phyloP scores from a whole-genome alignment of 345 rosid genomes.

The Eucalyptus polyanthemos region DNA sequence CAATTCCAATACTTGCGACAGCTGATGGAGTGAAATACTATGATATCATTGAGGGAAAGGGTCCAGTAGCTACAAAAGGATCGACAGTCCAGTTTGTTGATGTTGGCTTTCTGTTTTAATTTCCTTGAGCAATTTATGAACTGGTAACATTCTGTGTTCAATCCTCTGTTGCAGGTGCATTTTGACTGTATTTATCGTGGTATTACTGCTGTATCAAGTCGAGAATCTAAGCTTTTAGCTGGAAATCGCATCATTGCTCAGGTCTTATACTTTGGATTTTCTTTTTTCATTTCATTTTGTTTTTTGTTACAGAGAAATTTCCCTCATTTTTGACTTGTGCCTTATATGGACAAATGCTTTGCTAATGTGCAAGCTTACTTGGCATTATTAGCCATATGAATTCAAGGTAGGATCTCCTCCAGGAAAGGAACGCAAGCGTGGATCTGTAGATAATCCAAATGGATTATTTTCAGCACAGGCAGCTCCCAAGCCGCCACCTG shows the following conservation, averaged over 20 bases:
- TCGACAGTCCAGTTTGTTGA: slow-evolving; percentile 47
- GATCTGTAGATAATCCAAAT: slow-evolving; percentile 81
- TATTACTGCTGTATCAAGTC: slow-evolving; percentile 68
- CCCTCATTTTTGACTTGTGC: background rate
- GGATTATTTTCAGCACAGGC: slow-evolving; percentile 95
- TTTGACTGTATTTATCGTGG: slow-evolving; percentile 71
- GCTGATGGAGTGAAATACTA: slow-evolving; percentile 80
- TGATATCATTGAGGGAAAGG: slow-evolving; percentile 77
- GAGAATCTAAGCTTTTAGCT: slow-evolving; percentile 89
- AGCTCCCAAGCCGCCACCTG: slow-evolving; percentile 91
- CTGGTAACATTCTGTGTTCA: background rate
- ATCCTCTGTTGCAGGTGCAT: slow-evolving; percentile 42
- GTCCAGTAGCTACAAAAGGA: slow-evolving; percentile 62
- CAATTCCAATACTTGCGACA: slow-evolving; percentile 5
- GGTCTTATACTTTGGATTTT: slow-evolving; percentile 15
- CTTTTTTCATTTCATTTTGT: background rate
- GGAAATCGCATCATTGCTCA: slow-evolving; percentile 89
- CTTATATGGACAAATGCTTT: background rate
- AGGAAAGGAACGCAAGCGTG: slow-evolving; percentile 80
- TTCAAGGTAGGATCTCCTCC: slow-evolving; percentile 82
- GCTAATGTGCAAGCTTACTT: background rate
- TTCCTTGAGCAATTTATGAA: background rate
- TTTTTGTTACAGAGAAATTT: background rate
- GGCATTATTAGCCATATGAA: slow-evolving; percentile 57
- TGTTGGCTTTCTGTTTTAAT: background rate